Base-by-base conservation (phyloP, 2,329 filamentous ascomycete species). In the Fulvia fulva region DNA sequence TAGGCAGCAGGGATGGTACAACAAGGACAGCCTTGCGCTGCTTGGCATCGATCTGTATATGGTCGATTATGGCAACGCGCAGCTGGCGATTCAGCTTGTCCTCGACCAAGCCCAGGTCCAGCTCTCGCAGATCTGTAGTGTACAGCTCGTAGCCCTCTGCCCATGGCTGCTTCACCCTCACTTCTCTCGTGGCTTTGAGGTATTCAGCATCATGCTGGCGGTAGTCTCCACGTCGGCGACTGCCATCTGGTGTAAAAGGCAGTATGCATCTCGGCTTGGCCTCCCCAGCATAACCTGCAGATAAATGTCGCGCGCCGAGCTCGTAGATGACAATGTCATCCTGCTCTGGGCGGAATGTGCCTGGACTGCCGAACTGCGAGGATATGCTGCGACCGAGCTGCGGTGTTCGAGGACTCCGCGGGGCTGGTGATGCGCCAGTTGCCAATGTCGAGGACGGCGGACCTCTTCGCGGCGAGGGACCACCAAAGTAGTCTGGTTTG, bases 291-390 rank as follows among this genome's bases (percentile, higher is more conserved):
- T 97, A 94, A 0, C 94, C 94, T 9, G 88, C 87, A 46, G 88
- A 85, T 25, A 97, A 74, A 73, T 86, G 88, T 22, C 93, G 84
- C 9, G 89, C 83, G 1, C 91, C 92, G 34, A 97, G 73, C 72
- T 97, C 91, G 53, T 97, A 79, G 44, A 99, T 82, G 5, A 96
- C 75, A 6, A 87, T 80, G 65, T 97, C 94, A 69, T 99, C 94
- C 67, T 96, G 91, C 57, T 85, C 81, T 51, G 71, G 70, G 21
- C 85, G 83, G 62, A 82, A 84, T 30, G 78, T 77, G 47, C 81
- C 78, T 1, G 84, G 82, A 5, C 84, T 86, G 28, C 81, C 82
- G 63, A 81, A 83, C 53, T 80, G 78, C 21, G 80, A 80, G 64
- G 68, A 87, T 77, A 68, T 86, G 80, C 65, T 89, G 73, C 68